These are phyloP conservation scores for Nicotiana knightiana DNA, from an alignment of 257 asterid species.

Conservation along the genomic window DNA sequence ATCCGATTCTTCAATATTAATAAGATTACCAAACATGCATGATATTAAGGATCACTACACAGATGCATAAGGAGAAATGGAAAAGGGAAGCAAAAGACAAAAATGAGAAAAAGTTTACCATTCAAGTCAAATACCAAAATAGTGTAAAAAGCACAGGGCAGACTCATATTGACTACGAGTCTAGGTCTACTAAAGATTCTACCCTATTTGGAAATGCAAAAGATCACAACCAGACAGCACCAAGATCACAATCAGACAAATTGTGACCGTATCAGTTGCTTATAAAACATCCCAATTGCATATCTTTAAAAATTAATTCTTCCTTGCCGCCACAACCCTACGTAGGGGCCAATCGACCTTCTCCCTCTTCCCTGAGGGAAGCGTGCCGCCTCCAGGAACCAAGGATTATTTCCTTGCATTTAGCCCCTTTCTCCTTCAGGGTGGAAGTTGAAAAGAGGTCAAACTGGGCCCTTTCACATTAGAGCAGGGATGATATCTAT, in stretches of 20 bases:
- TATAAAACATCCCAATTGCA: not conserved
- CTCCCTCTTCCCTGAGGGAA: not conserved
- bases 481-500: not conserved
- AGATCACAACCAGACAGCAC: not conserved
- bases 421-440: not conserved
- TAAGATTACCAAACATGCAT: not conserved
- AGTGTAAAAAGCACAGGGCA: not conserved
- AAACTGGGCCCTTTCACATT: not conserved
- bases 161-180: not conserved
- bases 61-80: not conserved
- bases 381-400: not conserved
- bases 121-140: not conserved
- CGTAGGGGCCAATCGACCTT: not conserved
- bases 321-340: not conserved
- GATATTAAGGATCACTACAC: not conserved
- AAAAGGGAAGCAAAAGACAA: not conserved
- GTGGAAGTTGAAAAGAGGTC: not conserved
- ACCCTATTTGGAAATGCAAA: not conserved
- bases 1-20: not conserved
- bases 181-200: not conserved
- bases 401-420: not conserved
- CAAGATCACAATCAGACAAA: not conserved
- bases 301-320: not conserved
- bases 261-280: not conserved
- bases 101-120: not conserved